phyloP scores from a whole-genome alignment of 2,329 filamentous ascomycete genomes.

The Fusarium xyrophilum region DNA sequence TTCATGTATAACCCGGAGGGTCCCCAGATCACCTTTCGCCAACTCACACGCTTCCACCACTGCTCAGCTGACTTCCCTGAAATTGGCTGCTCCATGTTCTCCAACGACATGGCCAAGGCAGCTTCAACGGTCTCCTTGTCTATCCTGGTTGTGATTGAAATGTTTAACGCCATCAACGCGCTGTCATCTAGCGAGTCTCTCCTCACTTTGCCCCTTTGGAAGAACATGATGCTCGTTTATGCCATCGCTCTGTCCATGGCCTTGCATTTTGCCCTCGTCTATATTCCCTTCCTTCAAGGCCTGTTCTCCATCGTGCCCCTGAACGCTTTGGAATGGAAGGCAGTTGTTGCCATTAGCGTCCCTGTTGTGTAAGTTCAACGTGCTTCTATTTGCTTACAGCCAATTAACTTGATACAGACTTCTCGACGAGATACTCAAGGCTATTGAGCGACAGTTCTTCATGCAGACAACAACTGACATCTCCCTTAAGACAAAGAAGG shows the following conservation, averaged over 20 bases:
- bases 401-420: constrained; percentile 57
- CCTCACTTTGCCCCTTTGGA: constrained; percentile 92
- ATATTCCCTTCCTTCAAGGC: constrained; percentile 85
- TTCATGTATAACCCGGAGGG: constrained; percentile 95
- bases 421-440: constrained; percentile 85
- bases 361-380: constrained; percentile 81
- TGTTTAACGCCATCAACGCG: constrained; percentile 99
- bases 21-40: constrained; percentile 88
- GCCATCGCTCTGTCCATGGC: constrained; percentile 93
- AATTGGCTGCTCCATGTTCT: constrained; percentile 92
- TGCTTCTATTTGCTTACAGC: neutral
- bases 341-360: constrained; percentile 84
- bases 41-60: constrained; percentile 91
- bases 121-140: constrained; percentile 94
- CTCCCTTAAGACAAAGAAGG: constrained; percentile 59
- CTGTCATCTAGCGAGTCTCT: constrained; percentile 94
- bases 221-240: constrained; percentile 98
- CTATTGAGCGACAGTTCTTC: constrained; percentile 73
- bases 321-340: constrained; percentile 87
- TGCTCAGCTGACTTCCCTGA: constrained; percentile 86
- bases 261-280: constrained; percentile 92
- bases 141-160: constrained; percentile 94
- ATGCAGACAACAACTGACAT: constrained; percentile 56
- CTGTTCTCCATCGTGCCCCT: constrained; percentile 92
- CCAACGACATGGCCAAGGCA: constrained; percentile 82